Evolutionary conservation across 345 rosid species (phyloP).

Genomic region (Noccaea bulbosa): DNA sequence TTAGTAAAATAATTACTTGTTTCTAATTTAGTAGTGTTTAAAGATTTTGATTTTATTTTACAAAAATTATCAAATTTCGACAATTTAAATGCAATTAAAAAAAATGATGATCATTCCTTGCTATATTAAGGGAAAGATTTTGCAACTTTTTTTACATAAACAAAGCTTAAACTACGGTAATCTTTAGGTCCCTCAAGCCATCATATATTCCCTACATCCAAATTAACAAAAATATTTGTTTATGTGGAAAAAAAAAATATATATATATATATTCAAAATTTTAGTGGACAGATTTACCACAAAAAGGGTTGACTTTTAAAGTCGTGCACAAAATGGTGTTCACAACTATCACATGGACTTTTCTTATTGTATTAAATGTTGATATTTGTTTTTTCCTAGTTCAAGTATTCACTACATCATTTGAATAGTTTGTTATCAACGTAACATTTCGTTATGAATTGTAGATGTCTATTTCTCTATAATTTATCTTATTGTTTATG

Average conservation of each 20-base stretch:
- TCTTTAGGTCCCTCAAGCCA: background rate
- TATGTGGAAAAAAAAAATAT: background rate
- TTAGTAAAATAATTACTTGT: too few relatives aligned
- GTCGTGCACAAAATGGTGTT: slow-evolving; percentile 1
- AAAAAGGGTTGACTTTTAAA: slow-evolving; percentile 14
- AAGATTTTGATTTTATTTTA: too few relatives aligned
- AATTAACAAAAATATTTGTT: background rate
- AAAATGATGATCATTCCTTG: too few relatives aligned
- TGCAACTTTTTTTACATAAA: too few relatives aligned
- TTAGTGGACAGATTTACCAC: background rate
- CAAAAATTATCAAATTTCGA: too few relatives aligned
- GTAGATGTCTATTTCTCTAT: background rate
- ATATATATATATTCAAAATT: background rate
- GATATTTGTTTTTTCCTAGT: background rate
- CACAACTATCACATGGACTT: slow-evolving; percentile 5
- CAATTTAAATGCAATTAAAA: too few relatives aligned
- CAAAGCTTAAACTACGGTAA: too few relatives aligned
- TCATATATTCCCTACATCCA: background rate
- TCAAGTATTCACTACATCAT: background rate
- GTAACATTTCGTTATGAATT: background rate
- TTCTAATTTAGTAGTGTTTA: too few relatives aligned
- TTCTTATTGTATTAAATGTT: background rate
- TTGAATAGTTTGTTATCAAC: background rate
- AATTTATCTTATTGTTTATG: background rate
- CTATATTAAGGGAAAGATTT: too few relatives aligned